Base-by-base conservation (phyloP, 2,329 filamentous ascomycete genomes). In the Aspergillus sp. region DNA sequence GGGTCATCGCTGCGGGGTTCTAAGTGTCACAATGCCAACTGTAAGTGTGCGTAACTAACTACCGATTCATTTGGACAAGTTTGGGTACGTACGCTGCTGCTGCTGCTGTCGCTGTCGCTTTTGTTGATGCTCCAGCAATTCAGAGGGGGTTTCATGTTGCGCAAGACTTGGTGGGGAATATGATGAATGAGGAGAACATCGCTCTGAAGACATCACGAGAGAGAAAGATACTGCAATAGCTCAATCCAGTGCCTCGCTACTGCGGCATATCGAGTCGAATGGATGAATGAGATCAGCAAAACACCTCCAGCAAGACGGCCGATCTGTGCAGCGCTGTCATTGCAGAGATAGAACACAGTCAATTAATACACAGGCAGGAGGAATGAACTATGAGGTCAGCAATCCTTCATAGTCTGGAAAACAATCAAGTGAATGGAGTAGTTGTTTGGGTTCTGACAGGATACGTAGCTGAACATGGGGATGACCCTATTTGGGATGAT, bases 181-280 rank as follows among this genome's bases (percentile, higher is more conserved):
- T 48, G 53, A 46, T 44, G 52, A 44, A 42, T 52, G 50, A 44
- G 52, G 52, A 44, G 50, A 49, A 44, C 43, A 51, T 27, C 47
- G 50, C 49, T 51, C 46, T 43, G 49, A 51, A 32, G 57, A 52
- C 57, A 60, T 60, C 33, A 43, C 51, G 49, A 44, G 32, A 33
- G 35, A 19, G 23, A 43, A 44, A 33, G 12, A 12, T 17, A 33
- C 10, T 33, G 23, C 15, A 10, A n/a, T 20, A 9, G 12, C 20
- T 20, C n/a, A 33, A 33, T 44, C 12, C 42, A 25, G 20, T 46
- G 22, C 23, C 27, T 45, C 38, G 50, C 52, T 51, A 56, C 25
- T 45, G 45, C 38, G 37, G 46, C 55, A 59, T 57, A 17, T 44
- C 39, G 39, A 19, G 22, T 25, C 15, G 7, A 19, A 37, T 39